phyloP scores from a whole-genome alignment of 768 basidiomycete genomes.

The Lactarius pseudohatsudake region DNA sequence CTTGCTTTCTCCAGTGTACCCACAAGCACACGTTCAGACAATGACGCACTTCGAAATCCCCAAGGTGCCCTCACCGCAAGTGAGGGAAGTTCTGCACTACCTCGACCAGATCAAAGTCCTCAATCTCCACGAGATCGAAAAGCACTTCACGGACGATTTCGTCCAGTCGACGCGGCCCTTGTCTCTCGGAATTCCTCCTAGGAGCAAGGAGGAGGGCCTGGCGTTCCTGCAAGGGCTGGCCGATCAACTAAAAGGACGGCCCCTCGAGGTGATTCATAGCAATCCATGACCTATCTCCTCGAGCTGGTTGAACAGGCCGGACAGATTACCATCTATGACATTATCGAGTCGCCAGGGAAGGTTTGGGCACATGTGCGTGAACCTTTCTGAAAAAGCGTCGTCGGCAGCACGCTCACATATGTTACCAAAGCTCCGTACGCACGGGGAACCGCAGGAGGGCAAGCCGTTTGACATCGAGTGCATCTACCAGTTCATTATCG shows the following conservation, averaged over 20 bases:
- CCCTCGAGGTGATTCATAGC: constrained; percentile 3
- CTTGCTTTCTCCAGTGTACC: background rate
- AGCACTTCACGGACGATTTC: constrained; percentile 17
- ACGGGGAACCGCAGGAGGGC: constrained; percentile 10
- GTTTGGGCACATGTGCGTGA: constrained; percentile 14
- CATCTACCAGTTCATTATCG: constrained; percentile 14
- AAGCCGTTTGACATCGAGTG: constrained; percentile 14
- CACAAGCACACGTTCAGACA: background rate
- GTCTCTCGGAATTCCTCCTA: background rate
- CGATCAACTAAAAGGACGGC: constrained; percentile 5
- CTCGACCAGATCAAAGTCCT: constrained; percentile 11
- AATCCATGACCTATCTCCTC: background rate
- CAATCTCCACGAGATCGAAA: constrained; percentile 1
- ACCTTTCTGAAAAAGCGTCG: background rate
- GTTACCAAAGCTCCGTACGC: background rate
- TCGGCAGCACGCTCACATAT: background rate
- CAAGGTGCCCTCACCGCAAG: too few species aligned
- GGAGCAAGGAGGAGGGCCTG: constrained; percentile 18
- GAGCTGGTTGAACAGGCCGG: background rate
- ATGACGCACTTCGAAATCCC: background rate
- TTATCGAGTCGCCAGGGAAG: background rate
- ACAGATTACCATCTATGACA: constrained; percentile 15
- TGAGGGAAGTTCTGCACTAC: constrained; percentile 14
- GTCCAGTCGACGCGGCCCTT: constrained; percentile 10
- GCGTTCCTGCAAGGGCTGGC: constrained; percentile 3